Evolutionary conservation across 2,329 filamentous ascomycete species (phyloP).

Genomic region (Aquanectria penicillioides): DNA sequence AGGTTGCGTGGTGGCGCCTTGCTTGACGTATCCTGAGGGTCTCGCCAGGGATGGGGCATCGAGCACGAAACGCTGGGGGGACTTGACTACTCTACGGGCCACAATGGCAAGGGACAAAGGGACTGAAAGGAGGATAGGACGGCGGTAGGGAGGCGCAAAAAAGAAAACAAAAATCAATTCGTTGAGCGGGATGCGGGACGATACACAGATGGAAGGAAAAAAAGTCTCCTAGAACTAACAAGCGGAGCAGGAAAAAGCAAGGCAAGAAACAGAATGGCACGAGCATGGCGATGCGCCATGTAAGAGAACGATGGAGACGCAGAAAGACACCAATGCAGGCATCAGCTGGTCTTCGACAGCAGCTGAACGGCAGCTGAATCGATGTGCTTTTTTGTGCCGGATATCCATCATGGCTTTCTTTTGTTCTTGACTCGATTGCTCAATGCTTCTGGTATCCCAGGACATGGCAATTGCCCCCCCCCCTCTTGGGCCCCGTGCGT

Average conservation of each 20-base stretch:
- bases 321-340: conserved; percentile 8
- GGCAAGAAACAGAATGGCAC: conserved; percentile 7
- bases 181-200: not conserved
- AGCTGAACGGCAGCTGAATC: too few species aligned
- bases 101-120: not conserved
- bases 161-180: not conserved
- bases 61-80: not conserved
- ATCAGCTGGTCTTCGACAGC: conserved; percentile 14
- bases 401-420: not conserved
- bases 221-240: not conserved
- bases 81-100: not conserved
- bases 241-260: not conserved
- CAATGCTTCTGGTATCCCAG: too few species aligned
- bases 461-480: too few species aligned
- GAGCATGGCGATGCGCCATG: not conserved
- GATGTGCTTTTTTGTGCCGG: too few species aligned
- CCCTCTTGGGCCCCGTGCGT: not conserved
- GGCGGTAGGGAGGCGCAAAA: not conserved
- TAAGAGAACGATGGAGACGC: not conserved
- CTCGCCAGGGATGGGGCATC: not conserved
- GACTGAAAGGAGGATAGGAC: not conserved
- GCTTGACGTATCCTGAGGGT: conserved; percentile 10
- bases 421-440: too few species aligned
- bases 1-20: conserved; percentile 4
- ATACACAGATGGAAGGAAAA: not conserved